Evolutionary conservation across 2,329 filamentous ascomycete species (phyloP), one percentile per base, ranked within the genome.

Genomic region (Cladosporium austrohemisphaericum): DNA sequence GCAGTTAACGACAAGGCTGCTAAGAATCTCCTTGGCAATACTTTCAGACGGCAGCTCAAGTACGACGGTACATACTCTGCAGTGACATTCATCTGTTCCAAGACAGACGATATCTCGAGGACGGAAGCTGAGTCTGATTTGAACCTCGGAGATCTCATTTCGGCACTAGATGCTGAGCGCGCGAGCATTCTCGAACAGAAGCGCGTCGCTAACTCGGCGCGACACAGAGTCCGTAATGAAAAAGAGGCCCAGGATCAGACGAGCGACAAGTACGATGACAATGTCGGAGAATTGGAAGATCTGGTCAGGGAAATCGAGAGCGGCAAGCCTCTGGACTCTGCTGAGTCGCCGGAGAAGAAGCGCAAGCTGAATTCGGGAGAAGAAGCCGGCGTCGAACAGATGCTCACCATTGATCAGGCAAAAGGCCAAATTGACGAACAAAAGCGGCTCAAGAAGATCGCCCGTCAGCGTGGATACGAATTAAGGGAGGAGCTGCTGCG

Each of bases 41-140:
- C 72, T 0, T 82, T 82, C 66, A 79, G 76, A 57, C 69, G 75
- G 0, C 81, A 84, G 55, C 65, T 84, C 3, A 77, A 81, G 50
- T 78, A 78, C 56, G 81, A 84, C 51, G 76, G 77, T 2, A 72
- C 68, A 0, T 78, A 78, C 47, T 72, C 67, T 5, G 70, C 67
- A 2, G 69, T 83, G 2, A 81, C 78, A 0, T 84, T 84, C 52
- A 78, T 85, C 11, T 84, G 80, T 57, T 76, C 73, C 13, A 84
- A 84, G 58, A 81, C 78, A 0, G 82, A 85, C 58, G 79, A 84
- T 35, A 80, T 84, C 7, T 74, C 69, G 6, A 63, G 74, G 3
- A 69, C 63, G 0, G 73, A 79, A 49, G 72, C 71, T 4, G 60
- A 65, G 3, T 64, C 69, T 3, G 66, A 62, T 22, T 61, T 75